Evolutionary conservation across 163 green algal genomes (phyloP).

Genomic region (Chloromonas sp.): DNA sequence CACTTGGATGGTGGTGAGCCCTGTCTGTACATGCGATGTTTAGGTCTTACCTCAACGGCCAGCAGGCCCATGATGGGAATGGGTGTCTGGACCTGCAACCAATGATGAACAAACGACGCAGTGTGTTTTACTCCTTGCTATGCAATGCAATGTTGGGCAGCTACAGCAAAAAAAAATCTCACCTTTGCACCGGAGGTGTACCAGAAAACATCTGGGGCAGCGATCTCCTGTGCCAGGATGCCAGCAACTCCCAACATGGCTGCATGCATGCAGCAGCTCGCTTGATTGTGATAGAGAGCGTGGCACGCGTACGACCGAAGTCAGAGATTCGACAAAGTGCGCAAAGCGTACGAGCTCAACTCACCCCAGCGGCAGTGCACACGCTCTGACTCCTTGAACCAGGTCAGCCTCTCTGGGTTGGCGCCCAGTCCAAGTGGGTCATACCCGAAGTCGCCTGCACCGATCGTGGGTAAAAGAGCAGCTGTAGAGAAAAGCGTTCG

Average conservation of each 20-base stretch:
- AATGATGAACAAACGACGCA: neutral
- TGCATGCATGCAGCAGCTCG: neutral
- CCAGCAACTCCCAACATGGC: conserved; percentile 68
- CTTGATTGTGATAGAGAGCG: neutral
- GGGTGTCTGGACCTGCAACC: neutral
- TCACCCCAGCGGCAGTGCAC: conserved; percentile 62
- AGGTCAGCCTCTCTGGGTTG: conserved; percentile 58
- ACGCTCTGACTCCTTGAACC: conserved; percentile 56
- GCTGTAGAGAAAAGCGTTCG: no score
- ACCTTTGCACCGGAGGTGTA: conserved; percentile 56
- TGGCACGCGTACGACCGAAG: neutral
- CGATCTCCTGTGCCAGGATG: conserved; percentile 56
- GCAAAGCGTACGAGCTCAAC: neutral
- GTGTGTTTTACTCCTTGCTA: no score
- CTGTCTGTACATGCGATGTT: no score
- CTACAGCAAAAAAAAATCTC: neutral
- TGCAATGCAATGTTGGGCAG: no score
- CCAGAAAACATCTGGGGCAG: conserved; percentile 65
- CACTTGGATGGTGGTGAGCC: no score
- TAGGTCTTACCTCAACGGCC: conserved; percentile 25
- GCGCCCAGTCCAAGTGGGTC: conserved; percentile 76
- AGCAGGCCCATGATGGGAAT: conserved; percentile 61
- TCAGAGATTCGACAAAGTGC: no score
- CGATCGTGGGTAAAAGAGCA: neutral
- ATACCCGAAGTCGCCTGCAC: conserved; percentile 28